Base-by-base conservation (phyloP, 2,329 filamentous ascomycete species). In the Exophiala sp. region DNA sequence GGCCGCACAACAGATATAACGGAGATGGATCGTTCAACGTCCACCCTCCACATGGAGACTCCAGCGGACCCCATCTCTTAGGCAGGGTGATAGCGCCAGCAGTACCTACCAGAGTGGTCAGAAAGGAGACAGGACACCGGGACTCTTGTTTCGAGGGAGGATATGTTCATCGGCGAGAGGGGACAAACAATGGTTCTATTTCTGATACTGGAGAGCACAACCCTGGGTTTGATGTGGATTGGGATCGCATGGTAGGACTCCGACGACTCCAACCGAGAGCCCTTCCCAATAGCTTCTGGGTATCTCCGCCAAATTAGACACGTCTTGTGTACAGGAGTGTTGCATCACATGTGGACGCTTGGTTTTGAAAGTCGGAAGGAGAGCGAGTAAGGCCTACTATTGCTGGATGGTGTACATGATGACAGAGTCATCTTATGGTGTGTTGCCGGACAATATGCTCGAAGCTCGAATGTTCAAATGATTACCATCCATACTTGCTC, bases 401-500 rank as follows among this genome's bases (percentile, higher is more conserved):
- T 18, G n/a, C n/a, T n/a, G 34, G 18, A 8, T 16, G 11, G 3
- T 37, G 34, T 19, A 18, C 34, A 19, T 18, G 34, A 18, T 37
- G 34, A 18, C 2, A 37, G 34, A 37, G 34, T 37, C 14, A 37
- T 37, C 19, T 19, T 9, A 18, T 18, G 18, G 11, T 18, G 5
- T 37, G 9, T 4, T 18, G 18, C 16, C 34, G 19, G 6, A 32
- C 7, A 13, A n/a, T n/a, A n/a, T n/a, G n/a, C n/a, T n/a, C n/a
- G n/a, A n/a, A n/a, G n/a, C n/a, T n/a, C n/a, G n/a, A n/a, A n/a
- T n/a, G n/a, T n/a, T n/a, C n/a, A n/a, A n/a, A n/a, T n/a, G n/a
- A 27, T 62, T 62, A 83, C 87, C 88, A 96, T 3, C 90, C 90
- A 70, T 96, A 96, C 61, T 80, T 81, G 50, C 80, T 82, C 2